phyloP scores from a whole-genome alignment of 306 rosid genomes.

The Quercus parvula region DNA sequence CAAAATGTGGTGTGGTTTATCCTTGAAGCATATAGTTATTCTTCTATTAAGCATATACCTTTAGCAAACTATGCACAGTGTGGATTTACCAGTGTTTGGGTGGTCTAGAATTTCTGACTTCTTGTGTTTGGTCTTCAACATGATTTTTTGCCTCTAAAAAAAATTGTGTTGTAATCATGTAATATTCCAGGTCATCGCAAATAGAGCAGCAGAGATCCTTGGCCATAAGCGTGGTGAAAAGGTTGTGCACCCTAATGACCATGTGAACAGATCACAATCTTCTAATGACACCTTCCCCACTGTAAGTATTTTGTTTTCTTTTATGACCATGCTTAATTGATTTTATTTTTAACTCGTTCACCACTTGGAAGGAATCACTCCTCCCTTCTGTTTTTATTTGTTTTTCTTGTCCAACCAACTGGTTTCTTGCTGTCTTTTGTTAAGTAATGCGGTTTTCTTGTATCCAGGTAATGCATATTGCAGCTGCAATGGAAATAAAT shows the following conservation, averaged over 20 bases:
- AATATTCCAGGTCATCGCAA: constrained; percentile 77
- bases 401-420: constrained; percentile 4
- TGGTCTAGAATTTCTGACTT: not conserved
- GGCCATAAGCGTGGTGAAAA: constrained; percentile 89
- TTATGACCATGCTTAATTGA: not conserved
- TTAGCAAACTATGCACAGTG: not conserved
- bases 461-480: constrained; percentile 94
- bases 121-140: constrained; percentile 5
- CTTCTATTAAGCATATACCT: not conserved
- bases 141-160: not conserved
- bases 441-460: not conserved
- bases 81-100: not conserved
- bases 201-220: constrained; percentile 95
- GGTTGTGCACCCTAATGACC: constrained; percentile 97
- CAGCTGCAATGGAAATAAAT: constrained; percentile 79
- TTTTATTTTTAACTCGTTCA: not conserved
- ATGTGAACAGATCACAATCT: constrained; percentile 95
- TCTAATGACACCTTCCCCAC: constrained; percentile 98
- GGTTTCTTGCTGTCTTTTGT: not conserved
- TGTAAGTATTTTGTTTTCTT: constrained; percentile 44
- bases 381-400: not conserved
- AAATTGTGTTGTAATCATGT: constrained; percentile 3
- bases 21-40: not conserved
- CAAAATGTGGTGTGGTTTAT: not conserved
- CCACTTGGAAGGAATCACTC: not conserved